Percentiles rank a stretch among this genome's conserved stretches.
Conservation (phyloP, 495 filamentous ascomycete genomes). For the Pyrenula massariospora region DNA sequence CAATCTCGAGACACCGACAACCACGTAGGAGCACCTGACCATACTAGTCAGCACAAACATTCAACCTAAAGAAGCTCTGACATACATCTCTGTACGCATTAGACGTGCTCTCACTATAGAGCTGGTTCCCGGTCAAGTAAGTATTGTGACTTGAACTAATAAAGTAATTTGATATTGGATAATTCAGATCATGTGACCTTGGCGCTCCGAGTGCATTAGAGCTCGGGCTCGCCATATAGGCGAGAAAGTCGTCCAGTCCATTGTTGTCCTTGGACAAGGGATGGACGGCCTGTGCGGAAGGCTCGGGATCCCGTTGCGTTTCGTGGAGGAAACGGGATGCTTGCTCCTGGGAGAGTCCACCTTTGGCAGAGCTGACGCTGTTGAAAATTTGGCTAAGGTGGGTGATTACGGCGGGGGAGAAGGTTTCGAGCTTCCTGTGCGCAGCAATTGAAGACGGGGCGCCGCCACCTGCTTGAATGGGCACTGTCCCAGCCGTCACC, state of each 20-base stretch:
- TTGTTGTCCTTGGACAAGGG: slow-evolving; percentile 10
- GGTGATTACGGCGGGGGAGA: slow-evolving; percentile 16
- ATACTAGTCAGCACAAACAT: background rate
- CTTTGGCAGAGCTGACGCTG: background rate
- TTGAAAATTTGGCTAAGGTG: slow-evolving; percentile 13
- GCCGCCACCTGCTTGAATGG: background rate
- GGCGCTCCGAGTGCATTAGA: slow-evolving; percentile 29
- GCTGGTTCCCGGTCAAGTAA: slow-evolving; percentile 84
- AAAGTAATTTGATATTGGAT: slow-evolving; percentile 77
- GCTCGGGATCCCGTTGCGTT: slow-evolving; percentile 14
- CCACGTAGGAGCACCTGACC: slow-evolving; percentile 56
- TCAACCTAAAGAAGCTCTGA: slow-evolving; percentile 4
- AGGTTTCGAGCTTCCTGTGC: slow-evolving; percentile 1
- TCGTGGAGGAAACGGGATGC: slow-evolving; percentile 11
- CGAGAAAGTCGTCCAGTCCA: slow-evolving; percentile 38
- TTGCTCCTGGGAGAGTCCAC: slow-evolving; percentile 1
- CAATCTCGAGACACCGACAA: slow-evolving; percentile 91
- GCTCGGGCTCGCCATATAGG: slow-evolving; percentile 47
- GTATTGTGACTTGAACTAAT: slow-evolving; percentile 93
- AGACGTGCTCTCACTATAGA: slow-evolving; percentile 70
- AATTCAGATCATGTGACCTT: slow-evolving; percentile 37
- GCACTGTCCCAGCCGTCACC: background rate
- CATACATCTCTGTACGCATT: slow-evolving; percentile 74
- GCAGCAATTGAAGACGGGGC: background rate
- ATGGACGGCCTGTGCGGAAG: background rate